Base-by-base conservation (phyloP, 306 rosid genomes). In the Leucaena leucocephala region DNA sequence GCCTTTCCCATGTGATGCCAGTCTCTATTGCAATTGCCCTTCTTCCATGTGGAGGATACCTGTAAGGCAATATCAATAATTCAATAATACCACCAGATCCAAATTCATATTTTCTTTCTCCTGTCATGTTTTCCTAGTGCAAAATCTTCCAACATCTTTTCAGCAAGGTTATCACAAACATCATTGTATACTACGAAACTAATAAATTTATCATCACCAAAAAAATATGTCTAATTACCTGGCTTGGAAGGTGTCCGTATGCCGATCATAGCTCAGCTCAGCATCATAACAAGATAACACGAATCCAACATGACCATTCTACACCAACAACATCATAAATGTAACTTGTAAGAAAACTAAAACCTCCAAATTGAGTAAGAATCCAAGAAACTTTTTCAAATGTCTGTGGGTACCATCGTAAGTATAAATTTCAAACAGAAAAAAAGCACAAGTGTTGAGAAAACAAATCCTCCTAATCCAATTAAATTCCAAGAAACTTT, bases 211-310 rank as follows among this genome's bases (percentile, higher is more conserved):
- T 44, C 79, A 79, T 71, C 49, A 81, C 27, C 66, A 44, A 14
- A 52, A 64, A 63, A 71, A 72, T 74, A 67, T 38, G 82, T 76
- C 78, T 71, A 76, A 69, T 75, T 88, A 92, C 98, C 98, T 92
- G 55, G 98, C 98, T 85, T 95, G 94, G 87, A 95, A 95, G 80
- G 94, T 91, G 83, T 92, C 91, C 43, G 86, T 87, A 76, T 40
- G 83, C 17, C 84, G 89, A 87, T 92, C 97, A 78, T 95, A 95
- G 89, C 93, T 84, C 79, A 95, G 81, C 76, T 95, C 90, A 59
- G 98, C 98, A 88, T 95, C 98, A 85, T 95, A 95, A 85, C 98
- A 95, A 61, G 98, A 95, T 86, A 95, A 78, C 88, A 95, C 85
- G 80, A 95, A 95, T 67, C 97, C 98, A 71, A 95, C 98, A 86